Evolutionary conservation across 179 eudicot species (phyloP).

Genomic region (Silene noctiflora): DNA sequence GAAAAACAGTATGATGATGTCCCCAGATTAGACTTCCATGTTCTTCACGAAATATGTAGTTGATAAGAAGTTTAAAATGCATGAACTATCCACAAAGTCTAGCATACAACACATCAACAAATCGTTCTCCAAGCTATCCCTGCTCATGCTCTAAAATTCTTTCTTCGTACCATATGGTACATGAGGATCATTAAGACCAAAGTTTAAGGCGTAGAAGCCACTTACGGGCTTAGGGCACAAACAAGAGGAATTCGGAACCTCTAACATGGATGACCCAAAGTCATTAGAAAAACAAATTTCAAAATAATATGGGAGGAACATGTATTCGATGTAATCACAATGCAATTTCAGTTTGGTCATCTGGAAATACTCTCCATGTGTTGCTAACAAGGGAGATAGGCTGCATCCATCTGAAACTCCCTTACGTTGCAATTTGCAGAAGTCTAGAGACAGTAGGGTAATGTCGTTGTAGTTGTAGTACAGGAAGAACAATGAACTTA

Average conservation of each 20-base stretch:
- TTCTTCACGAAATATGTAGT: background rate
- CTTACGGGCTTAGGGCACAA: background rate
- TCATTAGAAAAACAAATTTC: background rate
- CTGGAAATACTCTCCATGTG: background rate
- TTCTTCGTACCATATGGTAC: background rate
- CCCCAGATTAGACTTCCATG: background rate
- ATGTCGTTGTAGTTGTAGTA: background rate
- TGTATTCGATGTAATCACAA: background rate
- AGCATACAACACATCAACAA: background rate
- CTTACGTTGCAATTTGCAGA: background rate
- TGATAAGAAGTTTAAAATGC: background rate
- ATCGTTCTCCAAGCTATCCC: background rate
- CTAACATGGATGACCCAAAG: background rate
- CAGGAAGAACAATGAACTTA: constrained; percentile 34
- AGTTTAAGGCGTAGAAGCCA: background rate
- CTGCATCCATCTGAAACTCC: background rate
- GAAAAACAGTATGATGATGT: background rate
- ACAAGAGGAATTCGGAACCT: background rate
- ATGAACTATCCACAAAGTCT: background rate
- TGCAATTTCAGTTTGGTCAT: background rate
- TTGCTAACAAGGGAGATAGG: background rate
- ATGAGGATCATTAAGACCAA: background rate
- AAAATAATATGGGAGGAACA: background rate
- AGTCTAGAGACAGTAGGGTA: background rate
- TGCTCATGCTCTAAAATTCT: background rate